Evolutionary conservation across 805 yeast species (phyloP).

Genomic region (Priceomyces carsonii): DNA sequence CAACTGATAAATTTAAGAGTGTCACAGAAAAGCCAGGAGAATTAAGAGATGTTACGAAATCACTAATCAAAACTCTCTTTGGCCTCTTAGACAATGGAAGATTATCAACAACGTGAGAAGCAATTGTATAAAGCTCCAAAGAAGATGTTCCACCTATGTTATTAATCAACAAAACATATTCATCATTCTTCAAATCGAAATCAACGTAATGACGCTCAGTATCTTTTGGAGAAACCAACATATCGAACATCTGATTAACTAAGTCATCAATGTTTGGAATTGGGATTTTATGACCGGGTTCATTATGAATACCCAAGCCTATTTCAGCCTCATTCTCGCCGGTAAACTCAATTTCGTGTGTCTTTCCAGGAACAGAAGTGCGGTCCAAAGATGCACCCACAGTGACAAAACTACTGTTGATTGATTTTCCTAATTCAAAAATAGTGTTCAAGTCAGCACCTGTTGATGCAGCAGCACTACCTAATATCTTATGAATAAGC

Average conservation of each 20-base stretch:
- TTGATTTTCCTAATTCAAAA: conserved; percentile 56
- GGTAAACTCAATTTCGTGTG: conserved; percentile 46
- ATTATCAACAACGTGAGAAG: conserved; percentile 55
- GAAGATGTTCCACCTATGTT: conserved; percentile 89
- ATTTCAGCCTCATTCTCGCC: conserved; percentile 72
- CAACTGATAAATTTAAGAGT: conserved; percentile 64
- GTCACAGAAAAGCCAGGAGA: conserved; percentile 93
- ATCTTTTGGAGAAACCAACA: conserved; percentile 63
- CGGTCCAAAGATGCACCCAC: conserved; percentile 89
- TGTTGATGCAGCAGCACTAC: conserved; percentile 58
- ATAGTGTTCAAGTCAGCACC: conserved; percentile 50
- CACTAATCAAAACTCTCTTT: conserved; percentile 67
- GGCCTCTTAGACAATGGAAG: conserved; percentile 62
- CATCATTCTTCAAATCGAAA: conserved; percentile 58
- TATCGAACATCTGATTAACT: conserved; percentile 55
- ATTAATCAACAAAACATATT: conserved; percentile 71
- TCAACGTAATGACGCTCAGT: conserved; percentile 79
- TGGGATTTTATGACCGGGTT: conserved; percentile 74
- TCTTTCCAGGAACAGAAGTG: conserved; percentile 83
- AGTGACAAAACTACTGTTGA: conserved; percentile 72
- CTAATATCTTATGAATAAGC: conserved; percentile 80
- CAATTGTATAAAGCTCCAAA: conserved; percentile 73
- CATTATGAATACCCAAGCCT: conserved; percentile 96
- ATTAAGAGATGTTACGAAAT: conserved; percentile 85
- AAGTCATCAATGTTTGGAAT: conserved; percentile 72